Conservation (phyloP, 441 rosid genomes). For the Eutrema salsugineum region DNA sequence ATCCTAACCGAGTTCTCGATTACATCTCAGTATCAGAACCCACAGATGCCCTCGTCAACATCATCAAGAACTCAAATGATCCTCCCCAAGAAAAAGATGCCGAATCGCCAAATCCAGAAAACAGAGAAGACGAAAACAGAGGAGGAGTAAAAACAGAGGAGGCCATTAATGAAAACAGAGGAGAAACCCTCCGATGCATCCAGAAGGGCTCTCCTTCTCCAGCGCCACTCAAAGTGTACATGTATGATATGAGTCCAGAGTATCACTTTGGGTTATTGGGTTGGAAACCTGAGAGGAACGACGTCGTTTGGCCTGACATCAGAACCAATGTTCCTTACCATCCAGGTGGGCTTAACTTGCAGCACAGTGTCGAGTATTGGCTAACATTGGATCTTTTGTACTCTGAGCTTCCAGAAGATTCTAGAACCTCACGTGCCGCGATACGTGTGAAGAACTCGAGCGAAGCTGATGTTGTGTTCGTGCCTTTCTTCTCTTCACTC, state of each 20-base stretch:
- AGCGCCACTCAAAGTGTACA: constrained; percentile 58
- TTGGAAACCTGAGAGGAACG: constrained; percentile 53
- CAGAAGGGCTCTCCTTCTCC: constrained; percentile 10
- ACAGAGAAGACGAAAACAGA: constrained; percentile 30
- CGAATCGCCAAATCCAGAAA: constrained; percentile 27
- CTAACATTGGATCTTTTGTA: constrained; percentile 75
- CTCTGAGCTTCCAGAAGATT: constrained; percentile 51
- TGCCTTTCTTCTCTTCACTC: constrained; percentile 86
- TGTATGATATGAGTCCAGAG: constrained; percentile 86
- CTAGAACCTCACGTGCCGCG: constrained; percentile 46
- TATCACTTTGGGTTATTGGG: constrained; percentile 79
- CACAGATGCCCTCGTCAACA: constrained; percentile 30
- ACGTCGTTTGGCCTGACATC: constrained; percentile 77
- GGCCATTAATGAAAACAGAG: not conserved
- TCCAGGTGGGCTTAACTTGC: constrained; percentile 91
- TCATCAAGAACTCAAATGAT: constrained; percentile 26
- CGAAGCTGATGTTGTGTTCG: constrained; percentile 80
- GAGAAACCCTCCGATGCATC: constrained; percentile 25
- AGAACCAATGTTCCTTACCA: constrained; percentile 48
- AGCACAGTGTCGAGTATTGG: constrained; percentile 95
- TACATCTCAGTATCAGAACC: constrained; percentile 36
- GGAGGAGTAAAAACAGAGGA: constrained; percentile 24
- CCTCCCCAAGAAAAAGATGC: constrained; percentile 11
- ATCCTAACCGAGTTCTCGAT: constrained; percentile 38
- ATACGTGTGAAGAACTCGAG: constrained; percentile 71